These are phyloP conservation scores for Bremia lactucae DNA, from an alignment of 352 stramenopile genomes.

Conservation along the genomic window DNA sequence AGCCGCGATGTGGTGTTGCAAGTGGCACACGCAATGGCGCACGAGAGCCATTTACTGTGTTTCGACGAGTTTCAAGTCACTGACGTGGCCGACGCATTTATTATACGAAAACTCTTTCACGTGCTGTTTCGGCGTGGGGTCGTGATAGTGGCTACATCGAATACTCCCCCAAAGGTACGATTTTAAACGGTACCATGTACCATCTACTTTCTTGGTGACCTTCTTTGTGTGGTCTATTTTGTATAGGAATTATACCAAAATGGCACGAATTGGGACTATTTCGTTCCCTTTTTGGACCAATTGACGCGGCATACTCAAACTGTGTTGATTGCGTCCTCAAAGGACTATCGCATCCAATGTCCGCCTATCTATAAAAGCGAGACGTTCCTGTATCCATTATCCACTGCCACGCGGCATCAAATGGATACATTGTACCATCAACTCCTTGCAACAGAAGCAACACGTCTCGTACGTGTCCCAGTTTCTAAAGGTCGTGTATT, in stretches of 20 bases:
- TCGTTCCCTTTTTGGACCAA: constrained; percentile 93
- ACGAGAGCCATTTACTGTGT: constrained; percentile 88
- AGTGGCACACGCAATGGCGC: constrained; percentile 80
- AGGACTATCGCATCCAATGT: constrained; percentile 64
- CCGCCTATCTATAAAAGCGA: constrained; percentile 22
- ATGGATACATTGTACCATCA: constrained; percentile 39
- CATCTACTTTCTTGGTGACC: neutral
- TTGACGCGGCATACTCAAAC: constrained; percentile 85
- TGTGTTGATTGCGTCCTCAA: constrained; percentile 51
- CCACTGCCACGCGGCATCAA: constrained; percentile 11
- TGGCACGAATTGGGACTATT: constrained; percentile 93
- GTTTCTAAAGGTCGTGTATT: constrained; percentile 76
- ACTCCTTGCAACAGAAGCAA: constrained; percentile 22
- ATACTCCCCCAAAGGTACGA: constrained; percentile 63
- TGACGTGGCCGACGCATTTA: constrained; percentile 94
- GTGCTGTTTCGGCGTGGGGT: constrained; percentile 84
- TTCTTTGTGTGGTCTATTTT: neutral
- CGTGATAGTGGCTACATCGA: constrained; percentile 94
- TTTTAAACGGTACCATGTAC: neutral
- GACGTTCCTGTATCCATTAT: constrained; percentile 52
- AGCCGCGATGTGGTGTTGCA: constrained; percentile 58
- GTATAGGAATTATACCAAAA: constrained; percentile 88
- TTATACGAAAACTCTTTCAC: constrained; percentile 92
- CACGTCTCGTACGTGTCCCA: constrained; percentile 37
- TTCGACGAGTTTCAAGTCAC: constrained; percentile 99